phyloP scores from a whole-genome alignment of 257 asterid species.

The Solanum neorickii region DNA sequence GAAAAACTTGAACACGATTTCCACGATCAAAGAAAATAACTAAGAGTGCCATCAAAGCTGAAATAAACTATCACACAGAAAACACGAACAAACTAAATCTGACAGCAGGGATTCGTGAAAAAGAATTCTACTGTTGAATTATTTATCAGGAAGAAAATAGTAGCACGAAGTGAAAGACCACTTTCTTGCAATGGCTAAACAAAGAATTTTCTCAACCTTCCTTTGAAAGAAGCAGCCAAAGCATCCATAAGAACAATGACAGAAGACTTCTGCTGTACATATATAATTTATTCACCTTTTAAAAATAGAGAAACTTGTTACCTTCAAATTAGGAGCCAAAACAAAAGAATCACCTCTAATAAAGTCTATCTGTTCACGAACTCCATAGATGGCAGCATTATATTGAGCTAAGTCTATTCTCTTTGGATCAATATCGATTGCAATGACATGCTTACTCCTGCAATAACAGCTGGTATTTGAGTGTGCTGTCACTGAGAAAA shows the following conservation, averaged over 20 bases:
- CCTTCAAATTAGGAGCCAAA: constrained; percentile 70
- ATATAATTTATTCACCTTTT: neutral
- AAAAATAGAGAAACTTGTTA: constrained; percentile 8
- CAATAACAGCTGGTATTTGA: neutral
- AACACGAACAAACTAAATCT: neutral
- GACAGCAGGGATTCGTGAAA: neutral
- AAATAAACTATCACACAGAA: neutral
- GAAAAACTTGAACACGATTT: neutral
- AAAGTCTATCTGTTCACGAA: constrained; percentile 63
- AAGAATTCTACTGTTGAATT: neutral
- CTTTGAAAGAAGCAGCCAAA: neutral
- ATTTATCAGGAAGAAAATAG: neutral
- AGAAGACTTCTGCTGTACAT: neutral
- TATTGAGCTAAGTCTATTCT: constrained; percentile 67
- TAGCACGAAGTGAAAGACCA: neutral
- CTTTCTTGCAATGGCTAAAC: neutral
- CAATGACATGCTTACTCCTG: constrained; percentile 85
- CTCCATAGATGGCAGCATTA: constrained; percentile 86
- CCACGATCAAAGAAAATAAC: neutral
- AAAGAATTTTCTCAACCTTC: neutral
- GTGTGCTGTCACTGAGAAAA: neutral
- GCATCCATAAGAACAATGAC: neutral
- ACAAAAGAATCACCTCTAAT: constrained; percentile 62
- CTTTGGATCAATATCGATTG: constrained; percentile 77
- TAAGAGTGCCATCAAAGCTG: neutral